Evolutionary conservation across 75 land plant species (phyloP).

Genomic region (Larix kaempferi): DNA sequence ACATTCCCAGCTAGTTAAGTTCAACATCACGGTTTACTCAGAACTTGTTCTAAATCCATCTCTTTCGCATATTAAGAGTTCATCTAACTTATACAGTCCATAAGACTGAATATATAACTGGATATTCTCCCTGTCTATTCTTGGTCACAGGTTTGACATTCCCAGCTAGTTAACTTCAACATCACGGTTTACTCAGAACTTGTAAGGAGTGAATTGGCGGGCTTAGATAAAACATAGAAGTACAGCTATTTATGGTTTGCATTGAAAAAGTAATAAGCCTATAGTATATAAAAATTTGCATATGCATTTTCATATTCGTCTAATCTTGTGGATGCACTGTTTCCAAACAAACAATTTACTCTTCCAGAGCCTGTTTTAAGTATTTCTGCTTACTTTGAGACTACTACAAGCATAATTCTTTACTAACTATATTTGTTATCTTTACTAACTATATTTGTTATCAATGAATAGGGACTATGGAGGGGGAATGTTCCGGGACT

Average conservation of each 20-base stretch:
- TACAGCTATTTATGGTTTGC: not conserved
- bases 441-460: slow-evolving; percentile 4
- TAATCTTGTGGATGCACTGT: not conserved
- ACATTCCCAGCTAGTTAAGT: not conserved
- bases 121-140: not conserved
- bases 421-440: too few species aligned
- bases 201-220: not conserved
- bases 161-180: not conserved
- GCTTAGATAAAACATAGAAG: not conserved
- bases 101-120: too few species aligned
- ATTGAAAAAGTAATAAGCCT: not conserved
- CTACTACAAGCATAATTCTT: too few species aligned
- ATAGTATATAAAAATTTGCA: not conserved
- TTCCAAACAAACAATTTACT: not conserved
- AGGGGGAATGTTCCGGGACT: slow-evolving; percentile 98
- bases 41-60: not conserved
- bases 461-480: slow-evolving; percentile 81
- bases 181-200: not conserved
- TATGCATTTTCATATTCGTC: not conserved
- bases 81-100: not conserved
- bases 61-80: not conserved
- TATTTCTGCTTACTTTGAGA: not conserved
- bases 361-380: not conserved
- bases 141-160: not conserved
- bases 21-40: too few species aligned